Base-by-base conservation (phyloP, 208 protist species). In the Leishmania guyanensis region DNA sequence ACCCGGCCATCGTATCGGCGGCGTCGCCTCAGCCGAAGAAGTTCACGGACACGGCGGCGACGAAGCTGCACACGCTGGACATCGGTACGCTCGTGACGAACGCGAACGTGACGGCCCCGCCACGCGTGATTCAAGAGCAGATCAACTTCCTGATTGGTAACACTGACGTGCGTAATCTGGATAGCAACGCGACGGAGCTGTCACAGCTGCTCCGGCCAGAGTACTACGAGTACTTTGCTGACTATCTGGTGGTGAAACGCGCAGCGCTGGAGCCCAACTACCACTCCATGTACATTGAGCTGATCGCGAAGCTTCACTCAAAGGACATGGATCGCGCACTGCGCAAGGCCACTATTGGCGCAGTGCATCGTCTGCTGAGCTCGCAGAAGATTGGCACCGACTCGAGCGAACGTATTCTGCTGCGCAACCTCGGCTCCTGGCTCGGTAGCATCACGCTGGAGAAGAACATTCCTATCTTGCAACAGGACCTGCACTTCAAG, bases 361-460 rank as follows among this genome's bases (percentile, higher is more conserved):
- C 92, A 6, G 93, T 99, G 76, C 92, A 97, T 46, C 91, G 91
- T 50, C 90, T 99, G 50, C 88, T 99, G 36, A 81, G 82, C 50
- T 99, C 96, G 3, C 93, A 98, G n/a, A 99, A 98, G 90, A 99
- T 99, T 71, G 91, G 89, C 48, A 92, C 88, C 20, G 93, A 94
- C 73, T 83, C 84, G 4, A 93, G 91, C 39, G 98, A 99, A 86
- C 92, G 99, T 71, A 95, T 92, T 20, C 84, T 99, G 16, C 92
- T 99, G 39, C 99, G 99, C 86, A 99, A 99, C 78, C 93, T 99
- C 39, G 99, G 99, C 62, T 93, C 86, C 58, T 99, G 99, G 99
- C 91, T 99, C 1, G 99, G 99, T 56, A 87, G 96, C 78, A 92
- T 99, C 66, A 99, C 99, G n/a, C 88, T 99, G 16, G 94, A 93